phyloP scores from a whole-genome alignment of 2,329 filamentous ascomycete species.

The Ophiostoma angusticollis region DNA sequence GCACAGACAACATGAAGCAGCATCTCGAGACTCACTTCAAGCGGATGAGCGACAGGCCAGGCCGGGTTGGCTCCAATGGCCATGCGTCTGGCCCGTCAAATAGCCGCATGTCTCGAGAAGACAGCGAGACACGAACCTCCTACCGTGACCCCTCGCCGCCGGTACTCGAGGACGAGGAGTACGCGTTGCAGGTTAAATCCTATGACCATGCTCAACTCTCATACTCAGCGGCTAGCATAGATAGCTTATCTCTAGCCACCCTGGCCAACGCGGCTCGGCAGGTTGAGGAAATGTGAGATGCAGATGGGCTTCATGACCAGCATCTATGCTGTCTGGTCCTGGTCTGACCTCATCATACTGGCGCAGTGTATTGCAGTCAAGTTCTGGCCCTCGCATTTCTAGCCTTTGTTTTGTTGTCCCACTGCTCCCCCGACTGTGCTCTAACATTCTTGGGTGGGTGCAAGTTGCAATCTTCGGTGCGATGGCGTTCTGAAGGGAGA shows the following conservation, averaged over 20 bases:
- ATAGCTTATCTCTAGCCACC: slow-evolving; percentile 1
- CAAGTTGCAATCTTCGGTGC: too few relatives aligned
- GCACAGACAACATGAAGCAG: slow-evolving; percentile 81
- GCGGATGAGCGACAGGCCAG: slow-evolving; percentile 35
- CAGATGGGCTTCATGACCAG: not conserved
- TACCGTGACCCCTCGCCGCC: not conserved
- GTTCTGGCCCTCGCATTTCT: not conserved
- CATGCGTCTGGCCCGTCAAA: slow-evolving; percentile 17
- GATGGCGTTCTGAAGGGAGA: too few relatives aligned
- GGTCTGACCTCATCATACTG: not conserved
- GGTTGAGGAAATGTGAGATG: slow-evolving; percentile 5
- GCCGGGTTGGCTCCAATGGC: slow-evolving; percentile 16
- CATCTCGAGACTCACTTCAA: slow-evolving; percentile 66
- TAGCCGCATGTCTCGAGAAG: too few relatives aligned
- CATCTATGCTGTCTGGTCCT: not conserved
- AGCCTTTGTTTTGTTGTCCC: not conserved
- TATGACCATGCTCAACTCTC: not conserved
- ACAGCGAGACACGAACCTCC: not conserved
- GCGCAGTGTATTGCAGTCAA: too few relatives aligned
- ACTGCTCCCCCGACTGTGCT: not conserved
- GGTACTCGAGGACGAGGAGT: not conserved
- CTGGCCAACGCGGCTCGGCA: slow-evolving; percentile 4
- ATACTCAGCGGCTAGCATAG: slow-evolving; percentile 1
- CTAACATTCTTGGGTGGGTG: too few relatives aligned
- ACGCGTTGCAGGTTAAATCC: not conserved